phyloP scores from a whole-genome alignment of 73 alveolate genomes.

The Blepharisma japonicum region DNA sequence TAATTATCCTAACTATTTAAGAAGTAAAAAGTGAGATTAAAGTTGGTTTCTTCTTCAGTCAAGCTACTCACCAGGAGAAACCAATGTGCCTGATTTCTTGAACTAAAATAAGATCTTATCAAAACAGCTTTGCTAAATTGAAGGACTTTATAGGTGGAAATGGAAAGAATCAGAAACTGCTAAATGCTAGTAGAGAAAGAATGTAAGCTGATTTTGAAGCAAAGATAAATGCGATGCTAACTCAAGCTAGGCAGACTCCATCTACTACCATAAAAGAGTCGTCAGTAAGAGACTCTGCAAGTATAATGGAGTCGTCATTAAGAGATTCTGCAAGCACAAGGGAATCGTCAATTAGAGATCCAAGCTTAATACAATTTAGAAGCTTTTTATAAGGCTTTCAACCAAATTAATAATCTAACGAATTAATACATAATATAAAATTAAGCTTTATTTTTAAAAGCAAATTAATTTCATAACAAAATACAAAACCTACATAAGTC shows the following conservation, averaged over 20 bases:
- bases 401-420: conserved; percentile 48
- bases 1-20: too few relatives aligned
- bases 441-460: too few relatives aligned
- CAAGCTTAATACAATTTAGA: conserved; percentile 56
- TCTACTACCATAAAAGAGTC: background rate
- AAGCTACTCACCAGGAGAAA: conserved; percentile 15
- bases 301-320: background rate
- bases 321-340: background rate
- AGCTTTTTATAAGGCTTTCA: conserved; percentile 70
- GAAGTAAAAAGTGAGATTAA: too few relatives aligned
- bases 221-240: conserved; percentile 71
- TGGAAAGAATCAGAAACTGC: conserved; percentile 58
- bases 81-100: conserved; percentile 13
- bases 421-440: too few relatives aligned
- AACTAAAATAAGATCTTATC: conserved; percentile 45
- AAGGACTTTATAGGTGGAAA: conserved; percentile 73
- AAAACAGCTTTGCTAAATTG: conserved; percentile 45
- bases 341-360: conserved; percentile 33
- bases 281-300: background rate
- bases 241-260: conserved; percentile 31
- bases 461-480: too few relatives aligned
- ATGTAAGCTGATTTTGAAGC: conserved; percentile 78
- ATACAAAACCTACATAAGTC: too few relatives aligned
- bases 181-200: conserved; percentile 57
- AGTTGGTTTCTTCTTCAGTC: conserved; percentile 36